Evolutionary conservation across 805 yeast species (phyloP).

Genomic region (Spathaspora girioi): DNA sequence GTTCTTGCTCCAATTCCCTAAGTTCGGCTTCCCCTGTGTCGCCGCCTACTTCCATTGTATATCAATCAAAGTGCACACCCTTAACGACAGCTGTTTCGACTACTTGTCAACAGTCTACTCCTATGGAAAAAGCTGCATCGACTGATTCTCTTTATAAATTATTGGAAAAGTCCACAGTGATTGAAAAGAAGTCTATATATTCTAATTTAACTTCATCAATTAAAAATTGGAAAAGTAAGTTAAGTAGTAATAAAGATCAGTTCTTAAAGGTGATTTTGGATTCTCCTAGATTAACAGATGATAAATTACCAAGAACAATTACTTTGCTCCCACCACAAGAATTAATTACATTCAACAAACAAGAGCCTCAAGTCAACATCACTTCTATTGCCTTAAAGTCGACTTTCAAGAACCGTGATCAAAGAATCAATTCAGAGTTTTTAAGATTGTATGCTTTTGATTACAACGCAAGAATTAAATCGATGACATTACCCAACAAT

Average conservation of each 20-base stretch:
- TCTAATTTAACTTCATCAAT: constrained; percentile 14
- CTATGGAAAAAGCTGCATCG: constrained; percentile 5
- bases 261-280: constrained; percentile 6
- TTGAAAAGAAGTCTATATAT: constrained; percentile 2
- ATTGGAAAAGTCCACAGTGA: constrained; percentile 2
- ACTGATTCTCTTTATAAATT: constrained; percentile 7
- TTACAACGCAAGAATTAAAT: constrained; percentile 31
- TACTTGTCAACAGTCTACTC: constrained; percentile 5
- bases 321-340: constrained; percentile 8
- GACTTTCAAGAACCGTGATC: constrained; percentile 35
- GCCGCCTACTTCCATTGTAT: background rate
- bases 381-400: background rate
- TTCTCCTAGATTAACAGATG: constrained; percentile 14
- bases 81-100: constrained; percentile 5
- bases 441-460: constrained; percentile 49
- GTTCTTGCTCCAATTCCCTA: background rate
- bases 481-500: constrained; percentile 15
- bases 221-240: constrained; percentile 7
- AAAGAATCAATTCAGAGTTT: constrained; percentile 48
- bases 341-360: constrained; percentile 12
- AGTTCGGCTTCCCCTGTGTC: background rate
- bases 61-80: background rate
- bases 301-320: constrained; percentile 9
- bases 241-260: constrained; percentile 4
- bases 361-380: background rate